Base-by-base conservation (phyloP, 2,329 filamentous ascomycete genomes). In the Polytolypa hystricis region DNA sequence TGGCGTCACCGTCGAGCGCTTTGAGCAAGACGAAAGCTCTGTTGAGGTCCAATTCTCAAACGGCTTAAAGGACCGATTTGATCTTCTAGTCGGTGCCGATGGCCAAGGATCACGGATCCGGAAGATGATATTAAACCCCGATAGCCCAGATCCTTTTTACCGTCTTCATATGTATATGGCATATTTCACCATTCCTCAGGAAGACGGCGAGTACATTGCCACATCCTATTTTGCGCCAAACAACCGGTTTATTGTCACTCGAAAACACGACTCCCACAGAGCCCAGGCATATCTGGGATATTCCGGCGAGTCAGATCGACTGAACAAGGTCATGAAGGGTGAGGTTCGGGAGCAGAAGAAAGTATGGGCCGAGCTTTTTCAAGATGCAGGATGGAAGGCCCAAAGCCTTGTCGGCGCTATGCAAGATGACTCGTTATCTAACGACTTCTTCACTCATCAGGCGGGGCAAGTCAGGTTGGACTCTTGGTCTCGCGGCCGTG, bases 401-500 rank as follows among this genome's bases (percentile, higher is more conserved):
- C 7, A 25, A 7, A n/a, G 7, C 7, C 7, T 25, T 25, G 21
- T 25, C 7, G 21, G n/a, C 7, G 7, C 21, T n/a, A 7, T 25
- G 7, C 7, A 7, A n/a, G 21, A 25, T 25, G n/a, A n/a, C n/a
- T n/a, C n/a, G n/a, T n/a, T n/a, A n/a, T 7, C 21, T n/a, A n/a
- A 25, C 7, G 21, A 25, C 21, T 25, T 25, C 21, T 25, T 7
- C 21, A 7, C 7, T n/a, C 7, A 64, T 35, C 52, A 59, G 3
- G 49, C 70, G 30, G 61, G 56, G 0, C 58, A 66, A 20, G 62
- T 77, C 19, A 63, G 62, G 28, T 40, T 68, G 36, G 48, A 60
- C 0, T 44, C 43, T 4, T 73, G 64, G 67, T 64, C 53, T 3
- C 54, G 54, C 0, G 66, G 67, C 0, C 64, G 71, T 0, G 61